Base-by-base conservation (phyloP, 345 rosid species). In the Microthlaspi erraticum region DNA sequence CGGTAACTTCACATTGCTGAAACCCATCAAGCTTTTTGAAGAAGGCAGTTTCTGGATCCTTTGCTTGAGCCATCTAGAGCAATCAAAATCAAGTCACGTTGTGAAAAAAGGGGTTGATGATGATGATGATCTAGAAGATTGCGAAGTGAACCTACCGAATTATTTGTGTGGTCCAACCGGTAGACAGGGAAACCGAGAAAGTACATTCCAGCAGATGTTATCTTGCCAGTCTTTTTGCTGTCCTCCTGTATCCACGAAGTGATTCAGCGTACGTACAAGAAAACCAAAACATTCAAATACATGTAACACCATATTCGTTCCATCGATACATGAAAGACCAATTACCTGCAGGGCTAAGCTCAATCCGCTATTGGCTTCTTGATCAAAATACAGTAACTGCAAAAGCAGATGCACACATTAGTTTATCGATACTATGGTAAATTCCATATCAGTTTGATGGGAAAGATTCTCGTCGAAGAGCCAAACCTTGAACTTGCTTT, bases 401-500 rank as follows among this genome's bases (percentile, higher is more conserved):
- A 84, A 73, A 81, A 70, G 58, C 55, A 84, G 26, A 56, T 0
- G 29, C 60, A 63, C 13, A 16, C 7, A 29, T 70, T 50, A 63
- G 65, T 41, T 32, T 32, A 26, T 46, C 60, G 11, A 56, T 69
- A 56, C 2, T 39, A 31, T 0, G 23, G 52, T 31, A 14, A 18
- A 2, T 61, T 45, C 39, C 10, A 46, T 41, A 77, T 58, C 69
- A 53, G 32, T 74, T 48, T 78, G 23, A 23, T 5, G 2, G 32
- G 63, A 49, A 69, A 37, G 74, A 54, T 43, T 37, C 39, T 0
- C 29, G 29, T 26, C 29, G 45, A 13, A 11, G 23, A 64, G 50
- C 55, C 29, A 48, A 95, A 95, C 98, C 99, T 95, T 95, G 82
- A 95, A 92, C 81, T 95, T 95, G 96, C 99, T 95, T 84, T 82